Base-by-base conservation (phyloP, 257 asterid genomes). In the Henckelia pumila region DNA sequence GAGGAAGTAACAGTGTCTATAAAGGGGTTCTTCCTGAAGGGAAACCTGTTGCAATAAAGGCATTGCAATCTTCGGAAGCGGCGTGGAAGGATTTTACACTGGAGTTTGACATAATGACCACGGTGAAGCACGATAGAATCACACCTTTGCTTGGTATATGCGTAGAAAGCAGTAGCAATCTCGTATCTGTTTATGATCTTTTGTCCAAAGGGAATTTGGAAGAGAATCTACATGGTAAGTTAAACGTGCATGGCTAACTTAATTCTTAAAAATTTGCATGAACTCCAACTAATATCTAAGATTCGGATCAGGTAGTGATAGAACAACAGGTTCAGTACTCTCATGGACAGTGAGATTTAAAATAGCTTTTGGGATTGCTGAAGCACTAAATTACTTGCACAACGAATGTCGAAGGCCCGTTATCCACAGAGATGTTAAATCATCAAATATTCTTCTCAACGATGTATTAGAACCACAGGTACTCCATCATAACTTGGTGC, bases 341-440 rank as follows among this genome's bases (percentile, higher is more conserved):
- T 78, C 82, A 62, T 94, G 99, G 98, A 82, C 87, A 70, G 66
- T 82, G 44, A 82, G 99, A 79, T 91, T 83, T 72, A 80, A 63
- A 26, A 80, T 94, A 69, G 99, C 98, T 3, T 60, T 84, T 61
- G 90, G 93, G 71, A 74, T 87, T 14, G 97, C 96, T 47, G 98
- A 94, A 81, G 96, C 93, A 2, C 69, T 91, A 63, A 80, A 88
- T 81, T 91, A 89, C 73, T 79, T 94, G 3, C 98, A 94, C 81
- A 77, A 71, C 16, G 86, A 79, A 60, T 81, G 87, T 62, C 76
- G 82, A 6, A 76, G 76, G 78, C 92, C 94, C 0, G 80, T 93
- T 24, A 93, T 93, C 26, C 99, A 93, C 70, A 83, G 99, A 72
- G 99, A 93, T 67, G 73, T 93, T 37, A 93, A 93, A 73, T 88